These are phyloP conservation scores for Salicornia ramosissima DNA, from an alignment of 148 eudicot genomes.

Conservation along the genomic window DNA sequence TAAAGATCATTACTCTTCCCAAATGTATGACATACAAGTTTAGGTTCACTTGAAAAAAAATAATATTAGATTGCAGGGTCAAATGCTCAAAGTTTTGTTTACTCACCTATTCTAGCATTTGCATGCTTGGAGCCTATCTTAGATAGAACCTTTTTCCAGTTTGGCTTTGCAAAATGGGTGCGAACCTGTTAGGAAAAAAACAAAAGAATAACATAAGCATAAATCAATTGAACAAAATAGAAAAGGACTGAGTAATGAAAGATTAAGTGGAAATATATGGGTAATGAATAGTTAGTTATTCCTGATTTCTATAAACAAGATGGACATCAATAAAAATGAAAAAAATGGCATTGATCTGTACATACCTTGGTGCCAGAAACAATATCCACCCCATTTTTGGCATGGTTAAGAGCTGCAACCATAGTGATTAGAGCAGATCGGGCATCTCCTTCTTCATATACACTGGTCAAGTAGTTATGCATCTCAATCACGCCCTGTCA, in stretches of 20 bases:
- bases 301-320: not conserved
- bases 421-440: conserved; percentile 94
- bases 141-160: conserved; percentile 87
- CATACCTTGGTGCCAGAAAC: conserved; percentile 92
- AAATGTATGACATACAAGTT: too few relatives aligned
- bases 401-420: conserved; percentile 99
- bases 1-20: too few relatives aligned
- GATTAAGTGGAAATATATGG: not conserved
- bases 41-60: too few relatives aligned
- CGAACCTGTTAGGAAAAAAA: conserved; percentile 53
- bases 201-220: conserved; percentile 1
- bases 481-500: conserved; percentile 89
- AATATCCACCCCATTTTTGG: conserved; percentile 85
- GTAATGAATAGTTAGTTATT: not conserved
- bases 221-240: not conserved
- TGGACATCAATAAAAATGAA: not conserved
- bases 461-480: conserved; percentile 96
- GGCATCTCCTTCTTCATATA: conserved; percentile 97
- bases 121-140: conserved; percentile 74
- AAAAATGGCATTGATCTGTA: not conserved
- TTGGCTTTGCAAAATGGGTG: conserved; percentile 95
- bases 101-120: conserved; percentile 79
- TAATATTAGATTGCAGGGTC: not conserved
- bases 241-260: not conserved
- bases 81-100: not conserved